Percentiles rank a stretch among this genome's conserved stretches.
These are phyloP conservation scores for Halenospora varia DNA, from an alignment of 495 filamentous ascomycete species.

Conservation along the genomic window DNA sequence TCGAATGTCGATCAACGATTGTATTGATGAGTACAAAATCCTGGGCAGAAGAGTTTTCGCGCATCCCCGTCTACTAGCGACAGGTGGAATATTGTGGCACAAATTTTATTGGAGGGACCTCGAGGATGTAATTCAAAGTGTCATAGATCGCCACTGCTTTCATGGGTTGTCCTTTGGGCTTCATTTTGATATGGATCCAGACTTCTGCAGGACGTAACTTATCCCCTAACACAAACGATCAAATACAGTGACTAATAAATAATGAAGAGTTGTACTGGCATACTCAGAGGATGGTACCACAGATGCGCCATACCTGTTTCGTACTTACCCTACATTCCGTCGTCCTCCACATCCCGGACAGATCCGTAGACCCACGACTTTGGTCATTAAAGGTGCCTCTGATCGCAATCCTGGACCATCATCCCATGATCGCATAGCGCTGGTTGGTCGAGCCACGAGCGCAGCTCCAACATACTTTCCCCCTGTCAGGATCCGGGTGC, in stretches of 20 bases:
- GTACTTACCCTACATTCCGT: no score
- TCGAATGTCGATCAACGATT: slow-evolving; percentile 12
- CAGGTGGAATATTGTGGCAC: background rate
- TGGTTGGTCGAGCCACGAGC: no score
- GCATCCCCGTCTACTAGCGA: background rate
- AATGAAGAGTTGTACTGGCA: background rate
- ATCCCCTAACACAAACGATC: background rate
- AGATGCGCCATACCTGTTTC: background rate
- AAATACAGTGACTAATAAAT: background rate
- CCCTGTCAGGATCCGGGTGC: background rate
- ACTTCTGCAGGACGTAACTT: no score
- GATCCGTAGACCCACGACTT: no score
- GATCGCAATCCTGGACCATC: no score
- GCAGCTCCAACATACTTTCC: slow-evolving; percentile 29
- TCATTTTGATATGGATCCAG: no score
- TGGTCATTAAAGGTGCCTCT: no score
- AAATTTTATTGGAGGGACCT: background rate
- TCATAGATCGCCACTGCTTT: no score
- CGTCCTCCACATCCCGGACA: no score
- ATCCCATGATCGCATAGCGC: no score
- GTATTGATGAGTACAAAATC: background rate
- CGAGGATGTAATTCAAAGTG: no score
- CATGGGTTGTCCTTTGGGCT: no score
- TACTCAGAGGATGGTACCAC: background rate
- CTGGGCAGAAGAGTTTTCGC: background rate